phyloP scores from a whole-genome alignment of 2,329 filamentous ascomycete species.

The Hymenoscyphus albidus region DNA sequence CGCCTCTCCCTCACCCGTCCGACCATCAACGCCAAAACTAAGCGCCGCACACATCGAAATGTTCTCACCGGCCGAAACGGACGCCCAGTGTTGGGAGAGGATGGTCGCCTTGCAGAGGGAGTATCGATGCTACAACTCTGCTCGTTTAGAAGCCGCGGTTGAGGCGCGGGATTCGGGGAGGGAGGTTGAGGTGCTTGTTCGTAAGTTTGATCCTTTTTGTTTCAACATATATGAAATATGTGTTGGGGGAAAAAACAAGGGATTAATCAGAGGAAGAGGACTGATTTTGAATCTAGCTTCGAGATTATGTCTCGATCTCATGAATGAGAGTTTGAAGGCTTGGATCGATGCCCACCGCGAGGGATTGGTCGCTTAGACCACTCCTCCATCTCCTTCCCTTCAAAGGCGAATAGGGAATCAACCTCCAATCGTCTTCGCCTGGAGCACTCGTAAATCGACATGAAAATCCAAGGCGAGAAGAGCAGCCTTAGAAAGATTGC shows the following conservation, averaged over 20 bases:
- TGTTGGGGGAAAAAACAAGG: neutral
- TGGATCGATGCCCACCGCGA: constrained; percentile 21
- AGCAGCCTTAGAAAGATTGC: too few species aligned
- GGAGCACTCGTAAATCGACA: too few species aligned
- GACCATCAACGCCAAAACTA: neutral
- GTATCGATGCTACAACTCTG: constrained; percentile 34
- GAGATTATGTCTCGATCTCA: constrained; percentile 32
- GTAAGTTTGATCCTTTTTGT: neutral
- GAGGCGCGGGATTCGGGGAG: constrained; percentile 25
- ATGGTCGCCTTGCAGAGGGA: constrained; percentile 32
- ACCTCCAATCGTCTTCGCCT: too few species aligned
- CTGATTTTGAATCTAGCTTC: constrained; percentile 22
- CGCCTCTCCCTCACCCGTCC: neutral
- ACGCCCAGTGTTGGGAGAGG: constrained; percentile 29
- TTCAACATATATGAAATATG: neutral
- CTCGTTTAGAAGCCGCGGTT: constrained; percentile 32
- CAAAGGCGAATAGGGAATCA: too few species aligned
- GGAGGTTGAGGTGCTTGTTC: constrained; percentile 2
- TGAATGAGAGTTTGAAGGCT: constrained; percentile 31
- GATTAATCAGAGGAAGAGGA: neutral
- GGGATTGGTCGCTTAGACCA: constrained; percentile 2
- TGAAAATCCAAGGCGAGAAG: too few species aligned
- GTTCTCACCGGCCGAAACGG: constrained; percentile 15
- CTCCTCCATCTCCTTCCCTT: too few species aligned
- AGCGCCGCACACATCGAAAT: neutral